These are phyloP conservation scores for Chenopodium album DNA, from an alignment of 148 eudicot genomes.

Conservation along the genomic window DNA sequence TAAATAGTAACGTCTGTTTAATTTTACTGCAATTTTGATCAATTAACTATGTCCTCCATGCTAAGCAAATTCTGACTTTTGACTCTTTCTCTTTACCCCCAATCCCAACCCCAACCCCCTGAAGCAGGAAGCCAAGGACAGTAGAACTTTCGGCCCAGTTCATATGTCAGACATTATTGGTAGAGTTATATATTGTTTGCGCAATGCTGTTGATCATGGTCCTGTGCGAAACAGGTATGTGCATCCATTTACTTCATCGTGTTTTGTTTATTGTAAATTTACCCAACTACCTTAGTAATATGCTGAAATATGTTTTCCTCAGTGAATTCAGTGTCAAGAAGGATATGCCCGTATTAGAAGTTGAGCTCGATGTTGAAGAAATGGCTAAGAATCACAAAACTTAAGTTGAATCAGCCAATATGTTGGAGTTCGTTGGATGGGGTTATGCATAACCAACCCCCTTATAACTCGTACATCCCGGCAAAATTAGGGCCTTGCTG, in stretches of 20 bases:
- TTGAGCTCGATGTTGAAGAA: slow-evolving; percentile 92
- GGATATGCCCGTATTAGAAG: slow-evolving; percentile 70
- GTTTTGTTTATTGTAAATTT: background rate
- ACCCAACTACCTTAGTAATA: background rate
- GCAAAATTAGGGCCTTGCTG: slow-evolving; percentile 1
- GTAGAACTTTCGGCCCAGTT: slow-evolving; percentile 82
- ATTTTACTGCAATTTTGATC: background rate
- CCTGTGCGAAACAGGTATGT: slow-evolving; percentile 84
- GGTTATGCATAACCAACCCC: background rate
- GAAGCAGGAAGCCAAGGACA: slow-evolving; percentile 85
- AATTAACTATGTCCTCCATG: background rate
- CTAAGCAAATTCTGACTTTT: slow-evolving; percentile 14
- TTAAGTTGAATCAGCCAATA: slow-evolving; percentile 9
- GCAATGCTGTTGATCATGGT: slow-evolving; percentile 86
- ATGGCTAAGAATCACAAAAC: slow-evolving; percentile 80
- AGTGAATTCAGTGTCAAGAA: slow-evolving; percentile 28
- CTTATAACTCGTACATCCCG: background rate
- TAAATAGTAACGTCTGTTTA: background rate
- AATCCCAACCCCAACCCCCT: background rate
- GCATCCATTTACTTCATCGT: too few relatives aligned
- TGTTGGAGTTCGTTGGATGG: background rate
- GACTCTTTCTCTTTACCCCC: too few relatives aligned
- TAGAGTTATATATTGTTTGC: slow-evolving; percentile 80
- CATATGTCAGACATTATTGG: slow-evolving; percentile 71
- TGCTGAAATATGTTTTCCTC: slow-evolving; percentile 7